These are phyloP conservation scores for Globisporangium yorkense DNA, from an alignment of 352 stramenopile genomes.

Conservation along the genomic window DNA sequence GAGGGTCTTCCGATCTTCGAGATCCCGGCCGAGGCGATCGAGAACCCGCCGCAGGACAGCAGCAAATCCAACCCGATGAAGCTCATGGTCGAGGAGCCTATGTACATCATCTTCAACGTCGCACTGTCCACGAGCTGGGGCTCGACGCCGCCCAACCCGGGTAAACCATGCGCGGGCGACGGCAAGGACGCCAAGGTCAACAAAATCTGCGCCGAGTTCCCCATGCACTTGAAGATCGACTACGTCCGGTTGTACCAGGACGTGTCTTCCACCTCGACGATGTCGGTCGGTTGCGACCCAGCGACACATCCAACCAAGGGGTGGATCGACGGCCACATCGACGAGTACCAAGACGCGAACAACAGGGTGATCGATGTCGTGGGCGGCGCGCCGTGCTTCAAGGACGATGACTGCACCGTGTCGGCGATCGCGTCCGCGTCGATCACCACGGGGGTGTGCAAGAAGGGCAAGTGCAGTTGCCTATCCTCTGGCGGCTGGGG, in stretches of 20 bases:
- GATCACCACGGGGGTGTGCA: slow-evolving; percentile 28
- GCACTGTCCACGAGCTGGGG: slow-evolving; percentile 89
- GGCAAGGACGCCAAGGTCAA: slow-evolving; percentile 35
- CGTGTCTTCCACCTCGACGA: slow-evolving; percentile 23
- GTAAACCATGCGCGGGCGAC: slow-evolving; percentile 45
- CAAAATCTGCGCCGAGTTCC: slow-evolving; percentile 57
- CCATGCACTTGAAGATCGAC: slow-evolving; percentile 70
- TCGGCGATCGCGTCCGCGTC: neutral
- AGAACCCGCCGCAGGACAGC: slow-evolving; percentile 39
- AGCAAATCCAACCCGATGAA: slow-evolving; percentile 65
- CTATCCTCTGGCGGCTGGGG: slow-evolving; percentile 29
- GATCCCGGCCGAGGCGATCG: slow-evolving; percentile 60
- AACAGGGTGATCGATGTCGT: too few species aligned
- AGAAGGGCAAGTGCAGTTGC: slow-evolving; percentile 22
- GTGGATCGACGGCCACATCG: slow-evolving; percentile 74
- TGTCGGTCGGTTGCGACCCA: slow-evolving; percentile 60
- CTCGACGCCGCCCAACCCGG: slow-evolving; percentile 57
- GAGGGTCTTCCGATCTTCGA: slow-evolving; percentile 85
- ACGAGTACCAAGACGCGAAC: slow-evolving; percentile 54
- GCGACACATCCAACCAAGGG: slow-evolving; percentile 53
- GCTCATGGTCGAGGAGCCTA: slow-evolving; percentile 92
- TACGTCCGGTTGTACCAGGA: slow-evolving; percentile 81
- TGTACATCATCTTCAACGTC: slow-evolving; percentile 95
- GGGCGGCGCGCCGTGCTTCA: too few species aligned
- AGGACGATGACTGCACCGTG: neutral